Percentiles rank a stretch among this genome's conserved stretches.
Evolutionary conservation across 2,329 filamentous ascomycete species (phyloP).

Genomic region (Colletotrichum neosansevieriae): DNA sequence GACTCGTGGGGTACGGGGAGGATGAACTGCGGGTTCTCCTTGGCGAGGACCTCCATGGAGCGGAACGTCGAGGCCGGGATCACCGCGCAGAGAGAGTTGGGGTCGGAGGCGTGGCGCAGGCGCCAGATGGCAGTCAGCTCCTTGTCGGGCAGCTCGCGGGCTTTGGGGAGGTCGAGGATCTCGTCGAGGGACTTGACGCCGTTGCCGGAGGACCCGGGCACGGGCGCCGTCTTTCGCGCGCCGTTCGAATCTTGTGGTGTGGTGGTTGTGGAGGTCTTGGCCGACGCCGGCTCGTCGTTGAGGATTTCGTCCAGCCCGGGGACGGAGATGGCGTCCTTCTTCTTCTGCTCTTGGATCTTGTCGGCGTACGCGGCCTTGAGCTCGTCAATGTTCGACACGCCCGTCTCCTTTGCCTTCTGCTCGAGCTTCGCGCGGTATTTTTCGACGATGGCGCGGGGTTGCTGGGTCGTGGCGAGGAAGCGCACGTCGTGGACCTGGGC

Average conservation of each 20-base stretch:
- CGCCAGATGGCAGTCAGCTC: constrained; percentile 94
- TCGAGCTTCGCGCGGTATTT: constrained; percentile 91
- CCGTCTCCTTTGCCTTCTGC: constrained; percentile 80
- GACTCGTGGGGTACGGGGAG: constrained; percentile 81
- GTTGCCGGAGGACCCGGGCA: constrained; percentile 44
- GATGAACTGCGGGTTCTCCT: constrained; percentile 86
- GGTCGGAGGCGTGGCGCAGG: constrained; percentile 80
- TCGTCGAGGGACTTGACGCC: constrained; percentile 61
- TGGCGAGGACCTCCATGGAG: constrained; percentile 78
- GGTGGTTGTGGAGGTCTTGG: constrained; percentile 48
- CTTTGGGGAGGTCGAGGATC: constrained; percentile 83
- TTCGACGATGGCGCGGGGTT: constrained; percentile 76
- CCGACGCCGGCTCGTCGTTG: constrained; percentile 48
- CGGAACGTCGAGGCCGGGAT: constrained; percentile 81
- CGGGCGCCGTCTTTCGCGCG: constrained; percentile 1
- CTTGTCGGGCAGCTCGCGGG: constrained; percentile 76
- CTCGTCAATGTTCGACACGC: constrained; percentile 77
- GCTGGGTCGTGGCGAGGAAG: constrained; percentile 84
- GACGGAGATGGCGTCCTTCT: constrained; percentile 70
- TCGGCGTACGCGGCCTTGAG: constrained; percentile 87
- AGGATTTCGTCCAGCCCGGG: constrained; percentile 47
- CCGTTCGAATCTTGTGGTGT: constrained; percentile 9
- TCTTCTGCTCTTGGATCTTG: constrained; percentile 80
- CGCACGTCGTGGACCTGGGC: constrained; percentile 93
- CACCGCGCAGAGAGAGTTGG: constrained; percentile 84